phyloP scores from a whole-genome alignment of 116 monocot genomes.

The Dioscorea cayenensis region DNA sequence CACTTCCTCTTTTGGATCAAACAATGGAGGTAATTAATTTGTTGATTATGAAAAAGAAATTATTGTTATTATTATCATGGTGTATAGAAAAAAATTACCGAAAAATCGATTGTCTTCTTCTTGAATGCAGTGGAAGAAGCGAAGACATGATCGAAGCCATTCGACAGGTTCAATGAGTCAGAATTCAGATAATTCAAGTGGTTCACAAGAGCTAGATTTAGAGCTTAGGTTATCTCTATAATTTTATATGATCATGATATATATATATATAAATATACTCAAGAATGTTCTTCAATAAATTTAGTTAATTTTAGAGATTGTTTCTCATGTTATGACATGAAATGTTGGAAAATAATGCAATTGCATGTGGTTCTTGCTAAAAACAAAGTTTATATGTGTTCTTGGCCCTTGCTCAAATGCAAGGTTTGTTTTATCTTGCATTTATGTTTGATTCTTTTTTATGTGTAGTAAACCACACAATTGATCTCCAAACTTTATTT shows the following conservation, averaged over 20 bases:
- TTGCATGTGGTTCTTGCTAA: too few species aligned
- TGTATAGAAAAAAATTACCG: not conserved
- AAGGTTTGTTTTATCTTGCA: too few species aligned
- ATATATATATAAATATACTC: not conserved
- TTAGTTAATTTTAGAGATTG: not conserved
- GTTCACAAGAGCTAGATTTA: constrained; percentile 47
- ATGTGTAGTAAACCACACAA: too few species aligned
- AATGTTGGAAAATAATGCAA: too few species aligned
- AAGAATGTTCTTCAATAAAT: not conserved
- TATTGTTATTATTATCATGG: too few species aligned
- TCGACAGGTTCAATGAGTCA: constrained; percentile 15
- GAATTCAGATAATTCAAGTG: constrained; percentile 7
- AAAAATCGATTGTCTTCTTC: not conserved
- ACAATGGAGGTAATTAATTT: constrained; percentile 1
- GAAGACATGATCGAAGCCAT: constrained; percentile 13
- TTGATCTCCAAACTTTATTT: too few species aligned
- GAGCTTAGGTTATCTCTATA: constrained; percentile 50
- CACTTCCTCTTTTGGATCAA: constrained; percentile 15
- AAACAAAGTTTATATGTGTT: too few species aligned
- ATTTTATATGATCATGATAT: not conserved
- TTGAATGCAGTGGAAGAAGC: constrained; percentile 15
- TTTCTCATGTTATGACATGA: too few species aligned
- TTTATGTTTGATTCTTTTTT: too few species aligned
- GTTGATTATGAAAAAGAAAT: not conserved
- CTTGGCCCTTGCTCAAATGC: too few species aligned